Base-by-base conservation (phyloP, 2,329 filamentous ascomycete species). In the Fusarium nisikadoi region DNA sequence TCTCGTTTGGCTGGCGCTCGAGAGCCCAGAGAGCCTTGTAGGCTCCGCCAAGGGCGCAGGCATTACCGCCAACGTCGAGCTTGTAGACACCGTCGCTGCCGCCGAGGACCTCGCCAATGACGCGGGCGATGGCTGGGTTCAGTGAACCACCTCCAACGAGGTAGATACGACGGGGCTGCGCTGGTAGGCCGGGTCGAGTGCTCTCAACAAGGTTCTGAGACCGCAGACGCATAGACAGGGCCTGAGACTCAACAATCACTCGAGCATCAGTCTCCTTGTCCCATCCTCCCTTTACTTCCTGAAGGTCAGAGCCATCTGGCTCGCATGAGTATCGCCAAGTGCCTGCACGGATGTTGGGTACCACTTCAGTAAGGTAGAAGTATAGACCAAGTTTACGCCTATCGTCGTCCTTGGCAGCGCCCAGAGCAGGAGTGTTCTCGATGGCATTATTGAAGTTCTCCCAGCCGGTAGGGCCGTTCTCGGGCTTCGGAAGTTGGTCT, bases 21-120 rank as follows among this genome's bases (percentile, higher is more conserved):
- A 94, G 86, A 2, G 93, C 94, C 96, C 96, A 99, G 0, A 97
- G 91, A 19, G 96, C 95, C 84, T 98, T 98, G 83, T 98, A 98
- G 31, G 95, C 95, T 11, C 94, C 94, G 19, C 96, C 96, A 19
- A 98, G 84, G 16, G 95, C 96, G 83, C 96, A 99, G 6, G 96
- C 95, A 83, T 97, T 98, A 31, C 95, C 94, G 31, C 96, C 95
- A 9, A 98, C 94, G 79, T 98, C 95, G 19, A 99, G 89, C 82
- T 92, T 93, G 84, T 94, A 99, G 31, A 98, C 93, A 29, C 96
- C 96, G 71, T 98, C 96, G 5, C 87, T 88, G 38, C 94, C 94
- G 57, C 96, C 96, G 5, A 99, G 89, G 6, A 98, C 94, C 77
- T 97, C 91, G 31, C 94, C 95, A 8, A 95, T 89, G 52, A 97